Base-by-base conservation (phyloP, 2,329 filamentous ascomycete genomes). In the Aspergillus puulaauensis region DNA sequence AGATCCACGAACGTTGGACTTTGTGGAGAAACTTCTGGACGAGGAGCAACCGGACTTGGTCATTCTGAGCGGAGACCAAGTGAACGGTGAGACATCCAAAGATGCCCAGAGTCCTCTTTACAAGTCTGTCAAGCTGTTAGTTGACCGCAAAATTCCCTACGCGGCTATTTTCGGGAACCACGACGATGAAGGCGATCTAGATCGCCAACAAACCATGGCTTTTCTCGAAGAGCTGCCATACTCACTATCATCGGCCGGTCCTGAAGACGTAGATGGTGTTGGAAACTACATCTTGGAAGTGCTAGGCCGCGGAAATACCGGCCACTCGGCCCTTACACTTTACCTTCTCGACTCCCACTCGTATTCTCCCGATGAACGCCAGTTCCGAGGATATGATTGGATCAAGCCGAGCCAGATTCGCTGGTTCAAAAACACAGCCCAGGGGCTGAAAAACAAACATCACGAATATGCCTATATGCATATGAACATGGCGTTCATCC, bases 121-220 rank as follows among this genome's bases (percentile, higher is more conserved):
- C 81, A 99, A 99, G 76, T 91, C 93, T 68, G 90, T 91, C 6
- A 87, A 90, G 48, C 82, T 96, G 12, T 85, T 99, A 51, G 89
- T 91, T 61, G 86, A 91, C 72, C 90, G 90, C 72, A 91, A 91
- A 68, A 91, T 98, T 39, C 95, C 95, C 0, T 98, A 96, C 69
- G 90, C 92, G 15, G 88, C 89, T 60, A 98, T 99, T 59, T 97
- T 98, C 69, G 95, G 95, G 56, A 99, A 99, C 73, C 95, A 99
- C 74, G 95, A 99, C 70, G 93, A 98, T 68, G 93, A 98, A 79
- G 88, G 88, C 35, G 86, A 90, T 46, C 83, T 97, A 63, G 85
- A 87, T 15, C 89, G 95, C 56, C 79, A 83, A 4, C 84, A 85
- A 2, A 88, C 95, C 69, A 98, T 99, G 93, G 81, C 86, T 3